These are phyloP conservation scores for Parastagonospora nodorum DNA, from an alignment of 2,329 filamentous ascomycete species.

Conservation along the genomic window DNA sequence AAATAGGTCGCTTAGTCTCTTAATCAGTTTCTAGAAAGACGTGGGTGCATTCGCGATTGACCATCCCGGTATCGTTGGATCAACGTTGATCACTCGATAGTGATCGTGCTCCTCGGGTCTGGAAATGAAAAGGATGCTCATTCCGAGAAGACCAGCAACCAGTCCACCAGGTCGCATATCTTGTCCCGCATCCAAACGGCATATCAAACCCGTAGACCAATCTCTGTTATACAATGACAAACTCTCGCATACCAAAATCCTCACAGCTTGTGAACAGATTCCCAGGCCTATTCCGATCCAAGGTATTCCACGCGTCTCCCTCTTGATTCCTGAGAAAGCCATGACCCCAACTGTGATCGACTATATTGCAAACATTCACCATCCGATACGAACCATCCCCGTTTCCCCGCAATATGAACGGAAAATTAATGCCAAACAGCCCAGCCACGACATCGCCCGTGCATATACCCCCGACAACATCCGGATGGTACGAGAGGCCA, in stretches of 20 bases:
- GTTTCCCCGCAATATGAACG: conserved; percentile 12
- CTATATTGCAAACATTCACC: conserved; percentile 13
- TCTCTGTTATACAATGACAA: neutral
- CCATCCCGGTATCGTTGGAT: too few relatives aligned
- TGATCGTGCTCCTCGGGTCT: too few relatives aligned
- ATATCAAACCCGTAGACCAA: too few relatives aligned
- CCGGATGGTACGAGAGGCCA: conserved; percentile 4
- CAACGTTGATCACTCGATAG: too few relatives aligned
- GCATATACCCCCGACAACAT: neutral
- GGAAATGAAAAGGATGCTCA: too few relatives aligned
- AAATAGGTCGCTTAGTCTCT: too few relatives aligned
- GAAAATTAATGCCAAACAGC: conserved; percentile 21
- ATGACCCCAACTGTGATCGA: conserved; percentile 10
- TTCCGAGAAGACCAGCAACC: too few relatives aligned
- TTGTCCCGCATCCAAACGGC: too few relatives aligned
- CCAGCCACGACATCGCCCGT: conserved; percentile 13
- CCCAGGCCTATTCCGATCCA: too few relatives aligned
- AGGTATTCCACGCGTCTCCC: neutral
- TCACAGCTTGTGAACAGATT: neutral
- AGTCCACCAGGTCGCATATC: too few relatives aligned
- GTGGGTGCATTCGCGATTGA: too few relatives aligned
- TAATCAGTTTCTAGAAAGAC: too few relatives aligned
- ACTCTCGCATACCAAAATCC: neutral
- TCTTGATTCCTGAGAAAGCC: conserved; percentile 2
- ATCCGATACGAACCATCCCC: conserved; percentile 5